A percentile compares a stretch with the other conserved stretches of the same genome.
Evolutionary conservation across 78 protist species (phyloP).

Genomic region (Creolimax fragrantissima): DNA sequence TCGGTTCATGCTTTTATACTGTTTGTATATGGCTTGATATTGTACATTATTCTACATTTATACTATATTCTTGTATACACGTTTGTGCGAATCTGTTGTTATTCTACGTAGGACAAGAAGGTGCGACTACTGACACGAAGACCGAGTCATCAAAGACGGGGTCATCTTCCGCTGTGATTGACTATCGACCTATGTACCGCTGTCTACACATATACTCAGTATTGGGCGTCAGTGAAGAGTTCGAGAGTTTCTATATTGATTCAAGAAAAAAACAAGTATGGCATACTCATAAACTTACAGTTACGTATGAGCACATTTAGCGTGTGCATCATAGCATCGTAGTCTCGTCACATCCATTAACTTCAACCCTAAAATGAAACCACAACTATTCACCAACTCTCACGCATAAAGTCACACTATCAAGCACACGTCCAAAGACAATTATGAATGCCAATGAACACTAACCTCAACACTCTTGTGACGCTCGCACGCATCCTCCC

Average conservation of each 20-base stretch:
- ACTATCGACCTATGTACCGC: neutral
- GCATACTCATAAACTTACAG: neutral
- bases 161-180: neutral
- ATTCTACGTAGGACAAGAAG: neutral
- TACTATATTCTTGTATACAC: neutral
- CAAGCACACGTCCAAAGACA: neutral
- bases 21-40: too few relatives aligned
- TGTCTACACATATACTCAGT: constrained; percentile 10
- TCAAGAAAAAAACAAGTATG: neutral
- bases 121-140: neutral
- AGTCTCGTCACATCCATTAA: neutral
- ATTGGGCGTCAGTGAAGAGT: neutral
- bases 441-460: too few relatives aligned
- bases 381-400: neutral
- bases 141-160: too few relatives aligned
- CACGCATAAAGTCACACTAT: neutral
- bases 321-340: too few relatives aligned
- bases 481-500: too few relatives aligned
- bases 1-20: too few relatives aligned
- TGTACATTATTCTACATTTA: too few relatives aligned
- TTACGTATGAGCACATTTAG: neutral
- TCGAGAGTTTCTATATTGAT: neutral
- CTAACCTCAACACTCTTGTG: too few relatives aligned
- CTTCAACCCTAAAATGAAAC: neutral
- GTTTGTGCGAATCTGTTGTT: neutral